phyloP scores from a whole-genome alignment of 1,284 basidiomycete genomes.

The Irpex sp. region DNA sequence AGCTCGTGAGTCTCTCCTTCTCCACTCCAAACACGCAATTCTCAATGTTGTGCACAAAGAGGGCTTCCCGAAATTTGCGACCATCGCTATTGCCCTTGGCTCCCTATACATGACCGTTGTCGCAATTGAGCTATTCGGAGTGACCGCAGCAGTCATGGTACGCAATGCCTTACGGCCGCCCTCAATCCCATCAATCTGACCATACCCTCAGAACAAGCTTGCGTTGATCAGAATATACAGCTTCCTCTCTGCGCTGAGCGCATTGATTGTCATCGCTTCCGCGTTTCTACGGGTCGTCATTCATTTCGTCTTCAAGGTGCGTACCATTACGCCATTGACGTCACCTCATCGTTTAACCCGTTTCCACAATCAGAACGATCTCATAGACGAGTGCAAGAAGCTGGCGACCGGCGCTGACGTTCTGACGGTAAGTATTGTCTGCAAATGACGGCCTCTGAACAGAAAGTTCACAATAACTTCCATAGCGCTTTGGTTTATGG shows the following conservation, averaged over 20 bases:
- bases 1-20: conserved; percentile 37
- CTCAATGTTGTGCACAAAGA: conserved; percentile 29
- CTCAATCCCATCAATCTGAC: neutral
- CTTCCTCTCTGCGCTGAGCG: conserved; percentile 46
- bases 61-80: conserved; percentile 45
- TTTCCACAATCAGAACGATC: conserved; percentile 35
- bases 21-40: neutral
- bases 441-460: neutral
- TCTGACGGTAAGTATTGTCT: conserved; percentile 20
- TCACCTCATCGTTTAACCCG: neutral
- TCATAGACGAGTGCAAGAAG: conserved; percentile 47
- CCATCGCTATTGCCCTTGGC: conserved; percentile 59
- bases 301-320: conserved; percentile 68
- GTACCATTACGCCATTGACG: neutral
- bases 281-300: conserved; percentile 55
- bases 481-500: conserved; percentile 37
- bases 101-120: conserved; percentile 48
- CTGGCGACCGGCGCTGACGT: conserved; percentile 31
- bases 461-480: neutral
- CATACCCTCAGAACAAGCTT: conserved; percentile 50
- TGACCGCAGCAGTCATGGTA: conserved; percentile 52
- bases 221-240: conserved; percentile 54
- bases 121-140: conserved; percentile 55
- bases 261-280: conserved; percentile 48
- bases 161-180: conserved; percentile 20